Evolutionary conservation across 305 asterid genomes (phyloP).

Genomic region (Fraxinus sp.): DNA sequence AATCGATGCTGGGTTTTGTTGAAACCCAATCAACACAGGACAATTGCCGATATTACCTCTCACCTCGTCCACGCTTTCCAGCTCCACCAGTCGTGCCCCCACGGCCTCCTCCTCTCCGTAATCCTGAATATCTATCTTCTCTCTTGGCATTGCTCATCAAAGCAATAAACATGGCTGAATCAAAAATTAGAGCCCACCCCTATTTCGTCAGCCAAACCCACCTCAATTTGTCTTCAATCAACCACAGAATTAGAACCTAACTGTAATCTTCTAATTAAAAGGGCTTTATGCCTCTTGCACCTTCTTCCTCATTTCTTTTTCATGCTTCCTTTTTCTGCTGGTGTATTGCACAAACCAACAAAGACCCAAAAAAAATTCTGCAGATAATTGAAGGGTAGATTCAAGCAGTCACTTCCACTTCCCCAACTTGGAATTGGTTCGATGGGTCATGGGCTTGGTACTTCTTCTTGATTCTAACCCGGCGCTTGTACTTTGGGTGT

Average conservation of each 20-base stretch:
- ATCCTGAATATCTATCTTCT: neutral
- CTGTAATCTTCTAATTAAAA: neutral
- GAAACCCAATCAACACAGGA: too few relatives aligned
- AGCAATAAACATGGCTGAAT: neutral
- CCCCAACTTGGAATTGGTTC: conserved; percentile 84
- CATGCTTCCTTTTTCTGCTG: neutral
- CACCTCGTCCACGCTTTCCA: too few relatives aligned
- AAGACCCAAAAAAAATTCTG: too few relatives aligned
- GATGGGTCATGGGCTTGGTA: conserved; percentile 88
- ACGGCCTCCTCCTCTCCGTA: too few relatives aligned
- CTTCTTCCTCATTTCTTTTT: neutral
- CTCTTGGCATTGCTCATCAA: neutral
- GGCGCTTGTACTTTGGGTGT: conserved; percentile 93
- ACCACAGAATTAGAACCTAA: neutral
- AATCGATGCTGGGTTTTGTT: too few relatives aligned
- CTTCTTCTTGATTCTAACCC: conserved; percentile 88
- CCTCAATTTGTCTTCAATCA: neutral
- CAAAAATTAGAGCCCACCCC: neutral
- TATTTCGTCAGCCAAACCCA: neutral
- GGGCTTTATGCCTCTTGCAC: neutral
- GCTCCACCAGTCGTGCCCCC: too few relatives aligned
- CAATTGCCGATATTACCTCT: too few relatives aligned
- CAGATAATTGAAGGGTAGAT: too few relatives aligned
- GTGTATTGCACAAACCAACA: too few relatives aligned
- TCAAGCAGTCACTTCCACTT: neutral